Evolutionary conservation across 192 early-diverging fungal genomes (phyloP).

Genomic region (Cetraspora pellucida): DNA sequence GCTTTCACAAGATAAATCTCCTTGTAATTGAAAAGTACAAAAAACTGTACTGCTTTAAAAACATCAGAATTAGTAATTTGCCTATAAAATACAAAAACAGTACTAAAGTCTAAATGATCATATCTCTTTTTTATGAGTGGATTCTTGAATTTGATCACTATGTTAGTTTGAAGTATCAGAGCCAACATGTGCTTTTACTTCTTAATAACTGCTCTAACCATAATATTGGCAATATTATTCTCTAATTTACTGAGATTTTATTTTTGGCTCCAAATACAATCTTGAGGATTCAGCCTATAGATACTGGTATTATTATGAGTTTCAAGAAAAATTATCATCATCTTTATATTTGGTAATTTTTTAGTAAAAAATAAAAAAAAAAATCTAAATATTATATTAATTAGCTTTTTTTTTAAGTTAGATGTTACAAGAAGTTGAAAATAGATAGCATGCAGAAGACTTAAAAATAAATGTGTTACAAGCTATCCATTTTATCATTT

Average conservation of each 20-base stretch:
- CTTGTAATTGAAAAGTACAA: slow-evolving; percentile 26
- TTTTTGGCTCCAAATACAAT: slow-evolving; percentile 31
- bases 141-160: slow-evolving; percentile 18
- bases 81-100: slow-evolving; percentile 7
- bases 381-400: no score
- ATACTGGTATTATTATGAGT: slow-evolving; percentile 33
- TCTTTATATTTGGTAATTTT: slow-evolving; percentile 21
- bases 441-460: background rate
- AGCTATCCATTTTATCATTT: slow-evolving; percentile 12
- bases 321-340: slow-evolving; percentile 26
- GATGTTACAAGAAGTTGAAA: slow-evolving; percentile 8
- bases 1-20: slow-evolving; percentile 18
- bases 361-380: no score
- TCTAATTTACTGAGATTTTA: slow-evolving; percentile 4
- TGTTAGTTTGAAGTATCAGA: slow-evolving; percentile 30
- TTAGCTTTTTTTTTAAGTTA: slow-evolving; percentile 3
- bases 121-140: slow-evolving; percentile 27
- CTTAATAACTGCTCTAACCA: slow-evolving; percentile 27
- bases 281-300: slow-evolving; percentile 21
- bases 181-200: no score
- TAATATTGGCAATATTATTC: background rate
- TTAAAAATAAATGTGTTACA: no score
- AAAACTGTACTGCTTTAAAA: slow-evolving; percentile 23
- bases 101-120: slow-evolving; percentile 8
- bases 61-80: slow-evolving; percentile 16